phyloP scores from a whole-genome alignment of 2,329 filamentous ascomycete genomes.

The Cladosporium sp. region DNA sequence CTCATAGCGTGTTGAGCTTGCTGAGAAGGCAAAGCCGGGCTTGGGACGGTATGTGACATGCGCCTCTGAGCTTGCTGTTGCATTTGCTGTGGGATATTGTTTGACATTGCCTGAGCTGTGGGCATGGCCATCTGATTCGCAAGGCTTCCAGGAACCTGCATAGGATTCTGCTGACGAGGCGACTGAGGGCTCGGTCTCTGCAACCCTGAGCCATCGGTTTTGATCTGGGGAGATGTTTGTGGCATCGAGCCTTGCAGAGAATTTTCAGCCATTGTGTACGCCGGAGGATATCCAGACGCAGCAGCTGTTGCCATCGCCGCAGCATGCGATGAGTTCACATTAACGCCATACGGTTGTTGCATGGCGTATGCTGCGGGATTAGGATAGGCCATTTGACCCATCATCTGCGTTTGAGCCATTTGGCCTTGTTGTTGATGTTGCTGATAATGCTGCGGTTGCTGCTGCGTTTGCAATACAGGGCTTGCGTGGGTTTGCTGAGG shows the following conservation, averaged over 20 bases:
- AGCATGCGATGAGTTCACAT: constrained; percentile 75
- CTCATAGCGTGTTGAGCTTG: constrained; percentile 44
- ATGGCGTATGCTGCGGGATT: constrained; percentile 66
- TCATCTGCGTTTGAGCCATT: constrained; percentile 53
- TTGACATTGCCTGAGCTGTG: constrained; percentile 55
- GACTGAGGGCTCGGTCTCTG: constrained; percentile 71
- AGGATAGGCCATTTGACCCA: constrained; percentile 75
- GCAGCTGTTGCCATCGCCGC: constrained; percentile 90
- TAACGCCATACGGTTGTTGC: constrained; percentile 61
- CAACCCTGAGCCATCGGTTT: constrained; percentile 46
- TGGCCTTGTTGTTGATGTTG: constrained; percentile 59
- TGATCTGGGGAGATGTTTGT: constrained; percentile 67
- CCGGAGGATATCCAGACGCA: constrained; percentile 70
- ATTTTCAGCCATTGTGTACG: constrained; percentile 66
- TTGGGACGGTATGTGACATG: constrained; percentile 70
- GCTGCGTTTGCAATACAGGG: constrained; percentile 74
- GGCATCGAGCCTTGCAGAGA: constrained; percentile 61
- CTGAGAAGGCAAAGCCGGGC: constrained; percentile 51
- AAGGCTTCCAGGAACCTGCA: constrained; percentile 45
- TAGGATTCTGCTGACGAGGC: constrained; percentile 64
- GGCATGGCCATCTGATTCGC: constrained; percentile 47
- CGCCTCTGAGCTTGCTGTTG: constrained; percentile 46
- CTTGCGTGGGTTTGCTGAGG: constrained; percentile 52
- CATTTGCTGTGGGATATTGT: constrained; percentile 30
- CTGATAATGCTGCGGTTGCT: constrained; percentile 47